Base-by-base conservation (phyloP, 1,139 yeast genomes). In the Scheffersomyces lignicola region DNA sequence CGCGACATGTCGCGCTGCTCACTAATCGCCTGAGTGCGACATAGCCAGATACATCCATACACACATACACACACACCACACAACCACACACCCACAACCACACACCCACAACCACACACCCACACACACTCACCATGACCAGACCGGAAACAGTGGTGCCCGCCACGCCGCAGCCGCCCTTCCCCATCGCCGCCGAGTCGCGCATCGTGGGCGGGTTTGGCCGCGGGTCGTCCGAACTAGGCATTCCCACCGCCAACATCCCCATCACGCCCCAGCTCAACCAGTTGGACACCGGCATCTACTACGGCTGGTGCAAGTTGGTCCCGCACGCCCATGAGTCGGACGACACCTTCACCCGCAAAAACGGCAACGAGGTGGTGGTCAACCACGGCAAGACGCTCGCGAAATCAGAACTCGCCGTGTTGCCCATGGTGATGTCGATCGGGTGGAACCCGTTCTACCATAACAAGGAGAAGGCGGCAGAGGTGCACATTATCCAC, bases 401-500 rank as follows among this genome's bases (percentile, higher is more conserved):
- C 27, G 39, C 48, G 2, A 53, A 47, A 0, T 52, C 51, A 1
- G 73, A 69, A 9, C 76, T 75, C 32, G 60, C 60, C 10, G 72
- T 70, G 1, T 67, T 80, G 18, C 97, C 97, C 1, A 88, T 89
- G 83, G 97, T 90, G 14, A 83, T 90, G 87, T 87, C 96, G 13
- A 76, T 94, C 18, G 99, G 99, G 1, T 88, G 89, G 87, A 94
- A 92, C 54, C 98, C 98, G 12, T 92, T 83, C 58, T 94, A 82
- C 60, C 75, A 82, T 21, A 90, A 92, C 60, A 73, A 78, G 42
- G 73, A 75, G 43, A 83, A 83, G 58, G 82, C 95, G 0, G 92
- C 86, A 7, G 99, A 94, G 51, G 71, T 92, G 29, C 97, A 94
- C 58, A 76, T 94, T 10, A 74, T 94, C 36, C 94, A 88, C 60